Base-by-base conservation (phyloP, 2,329 filamentous ascomycete species). In the Clathrospora elynae region DNA sequence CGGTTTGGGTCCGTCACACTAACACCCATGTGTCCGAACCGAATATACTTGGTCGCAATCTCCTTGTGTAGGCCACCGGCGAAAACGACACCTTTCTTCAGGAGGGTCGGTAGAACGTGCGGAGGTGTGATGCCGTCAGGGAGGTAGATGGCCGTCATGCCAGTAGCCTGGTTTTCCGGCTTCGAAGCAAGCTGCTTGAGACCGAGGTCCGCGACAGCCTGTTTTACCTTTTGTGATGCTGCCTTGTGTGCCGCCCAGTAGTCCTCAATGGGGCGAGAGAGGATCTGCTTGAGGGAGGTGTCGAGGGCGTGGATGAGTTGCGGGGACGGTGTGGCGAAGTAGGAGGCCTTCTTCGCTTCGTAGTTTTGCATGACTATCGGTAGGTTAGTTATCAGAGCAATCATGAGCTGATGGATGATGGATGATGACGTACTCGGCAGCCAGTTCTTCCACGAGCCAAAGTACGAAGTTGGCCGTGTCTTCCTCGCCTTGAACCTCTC, bases 21-120 rank as follows among this genome's bases (percentile, higher is more conserved):
- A 51, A 97, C 89, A 58, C 93, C 93, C 93, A 99, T 99, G 72
- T 97, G 93, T 29, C 93, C 93, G 64, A 99, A 93, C 18, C 93
- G 84, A 58, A 99, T 88, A 71, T 99, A 99, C 76, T 88, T 93
- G 51, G 87, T 77, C 2, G 88, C 91, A 71, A 96, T 95, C 70
- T 95, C 89, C 80, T 93, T 96, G 78, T 99, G 93, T 61, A 99
- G 80, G 49, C 93, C 93, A 46, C 90, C 93, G 16, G 93, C 93
- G 68, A 97, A 97, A 47, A 99, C 83, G 26, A 99, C 88, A 19
- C 90, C 90, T 72, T 87, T 91, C 75, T 88, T 88, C 51, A 89
- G 73, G 51, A 99, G 76, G 66, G 84, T 90, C 9, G 93, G 91
- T 38, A 99, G 79, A 22, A 99, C 78, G 55, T 96, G 88, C 2